Evolutionary conservation across 257 asterid species (phyloP), one percentile per base, ranked within the genome.

Genomic region (Forsythia suspensa): DNA sequence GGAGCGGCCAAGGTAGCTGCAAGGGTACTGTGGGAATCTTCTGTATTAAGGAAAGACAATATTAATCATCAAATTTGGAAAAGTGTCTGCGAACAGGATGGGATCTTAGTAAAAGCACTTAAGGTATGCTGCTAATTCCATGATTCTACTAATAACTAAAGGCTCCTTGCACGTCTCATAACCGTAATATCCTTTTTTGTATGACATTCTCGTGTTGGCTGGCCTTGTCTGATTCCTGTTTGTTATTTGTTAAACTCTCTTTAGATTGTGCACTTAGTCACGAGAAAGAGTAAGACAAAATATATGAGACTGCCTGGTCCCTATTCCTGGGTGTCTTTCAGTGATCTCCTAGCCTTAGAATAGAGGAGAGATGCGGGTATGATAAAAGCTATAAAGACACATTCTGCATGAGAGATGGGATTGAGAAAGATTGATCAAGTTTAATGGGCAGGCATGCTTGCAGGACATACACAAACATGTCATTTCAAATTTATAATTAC

Each of bases 1-100:
- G 87, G 89, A 80, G 98, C 98, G 69, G 97, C 96, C 41, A 77
- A 63, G 70, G 93, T 82, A 82, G 90, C 94, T 57, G 92, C 86
- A 61, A 71, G 43, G 72, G 86, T 91, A 52, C 86, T 71, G 43
- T 89, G 91, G 93, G 89, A 88, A 76, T 80, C 73, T 71, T 29
- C 75, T 20, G 65, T 81, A 39, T n/a, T 8, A 39, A 85, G 80
- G 71, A 83, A 24, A 1, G 74, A 63, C 24, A 73, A 84, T 72
- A 21, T 71, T 16, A 79, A 82, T 57, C 66, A 72, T 84, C 75
- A 72, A 39, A 77, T 75, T 38, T 91, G 95, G 97, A 82, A 38
- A 80, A 79, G 72, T 48, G 86, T 81, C 29, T 82, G 83, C 42
- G 88, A 88, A 46, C 86, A 85, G 80, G 84, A 84, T 44, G 98